Percentiles rank a stretch among this genome's conserved stretches.
phyloP scores from a whole-genome alignment of 2,329 filamentous ascomycete species.

The Fusarium anguioides region DNA sequence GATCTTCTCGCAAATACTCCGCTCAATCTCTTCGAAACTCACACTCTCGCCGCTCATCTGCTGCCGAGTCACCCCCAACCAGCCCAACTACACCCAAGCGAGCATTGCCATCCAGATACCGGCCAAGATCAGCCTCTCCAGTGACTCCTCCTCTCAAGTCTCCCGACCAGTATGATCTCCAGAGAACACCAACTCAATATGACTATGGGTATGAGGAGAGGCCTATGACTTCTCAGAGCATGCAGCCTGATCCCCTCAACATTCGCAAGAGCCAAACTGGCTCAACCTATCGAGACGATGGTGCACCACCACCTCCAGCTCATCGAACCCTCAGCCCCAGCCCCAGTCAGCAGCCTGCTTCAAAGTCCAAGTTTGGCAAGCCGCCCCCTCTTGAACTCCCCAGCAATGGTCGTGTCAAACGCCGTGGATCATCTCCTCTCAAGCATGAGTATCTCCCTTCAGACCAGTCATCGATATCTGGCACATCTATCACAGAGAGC shows the following conservation, averaged over 20 bases:
- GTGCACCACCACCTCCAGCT: conserved; percentile 65
- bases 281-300: conserved; percentile 61
- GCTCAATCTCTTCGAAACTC: conserved; percentile 43
- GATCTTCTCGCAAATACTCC: conserved; percentile 41
- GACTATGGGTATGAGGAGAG: conserved; percentile 44
- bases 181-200: conserved; percentile 54
- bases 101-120: conserved; percentile 43
- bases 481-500: conserved; percentile 64
- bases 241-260: conserved; percentile 53
- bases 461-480: conserved; percentile 70
- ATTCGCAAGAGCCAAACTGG: conserved; percentile 50
- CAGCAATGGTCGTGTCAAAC: conserved; percentile 62
- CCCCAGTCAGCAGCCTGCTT: conserved; percentile 46
- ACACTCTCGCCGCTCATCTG: conserved; percentile 32
- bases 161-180: conserved; percentile 37
- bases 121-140: conserved; percentile 38
- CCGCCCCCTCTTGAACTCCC: conserved; percentile 63
- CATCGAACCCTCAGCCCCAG: conserved; percentile 58
- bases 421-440: conserved; percentile 88
- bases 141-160: conserved; percentile 43
- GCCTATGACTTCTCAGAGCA: conserved; percentile 50
- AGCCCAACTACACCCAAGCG: conserved; percentile 51
- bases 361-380: conserved; percentile 39
- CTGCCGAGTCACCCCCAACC: conserved; percentile 39
- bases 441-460: conserved; percentile 98